Evolutionary conservation across 495 filamentous ascomycete genomes (phyloP).

Genomic region (Neurospora tetrasperma): DNA sequence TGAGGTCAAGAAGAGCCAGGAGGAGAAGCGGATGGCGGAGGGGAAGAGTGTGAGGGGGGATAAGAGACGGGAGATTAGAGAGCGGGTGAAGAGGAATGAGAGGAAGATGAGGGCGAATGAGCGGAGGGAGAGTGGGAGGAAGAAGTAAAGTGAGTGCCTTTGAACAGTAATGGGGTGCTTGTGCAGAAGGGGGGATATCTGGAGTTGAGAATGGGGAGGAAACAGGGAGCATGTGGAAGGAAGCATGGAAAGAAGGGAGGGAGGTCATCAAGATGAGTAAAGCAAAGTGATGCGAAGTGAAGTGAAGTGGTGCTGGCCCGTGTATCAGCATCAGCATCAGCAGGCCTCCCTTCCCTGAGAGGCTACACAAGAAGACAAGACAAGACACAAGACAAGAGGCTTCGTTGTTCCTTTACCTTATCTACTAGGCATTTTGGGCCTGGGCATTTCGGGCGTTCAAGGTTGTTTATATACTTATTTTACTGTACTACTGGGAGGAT

Average conservation of each 20-base stretch:
- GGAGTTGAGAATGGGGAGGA: too few species aligned
- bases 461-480: not conserved
- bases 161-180: too few species aligned
- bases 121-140: slow-evolving; percentile 34
- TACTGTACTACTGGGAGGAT: not conserved
- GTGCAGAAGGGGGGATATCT: too few species aligned
- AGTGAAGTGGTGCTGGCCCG: not conserved
- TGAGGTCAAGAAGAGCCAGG: slow-evolving; percentile 69
- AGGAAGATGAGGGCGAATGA: slow-evolving; percentile 58
- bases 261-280: not conserved
- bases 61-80: slow-evolving; percentile 52
- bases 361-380: not conserved
- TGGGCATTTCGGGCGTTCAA: not conserved
- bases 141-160: slow-evolving; percentile 7
- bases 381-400: not conserved
- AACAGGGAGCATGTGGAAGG: not conserved
- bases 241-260: not conserved
- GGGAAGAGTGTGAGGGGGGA: slow-evolving; percentile 49
- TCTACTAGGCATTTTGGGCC: not conserved
- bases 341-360: not conserved
- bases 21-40: slow-evolving; percentile 38
- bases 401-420: not conserved
- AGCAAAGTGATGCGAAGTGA: not conserved
- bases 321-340: not conserved
- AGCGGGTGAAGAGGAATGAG: slow-evolving; percentile 58